Evolutionary conservation across 768 basidiomycete genomes (phyloP), one percentile per base, ranked within the genome.

Genomic region (Erythrobasidium yunnanense): DNA sequence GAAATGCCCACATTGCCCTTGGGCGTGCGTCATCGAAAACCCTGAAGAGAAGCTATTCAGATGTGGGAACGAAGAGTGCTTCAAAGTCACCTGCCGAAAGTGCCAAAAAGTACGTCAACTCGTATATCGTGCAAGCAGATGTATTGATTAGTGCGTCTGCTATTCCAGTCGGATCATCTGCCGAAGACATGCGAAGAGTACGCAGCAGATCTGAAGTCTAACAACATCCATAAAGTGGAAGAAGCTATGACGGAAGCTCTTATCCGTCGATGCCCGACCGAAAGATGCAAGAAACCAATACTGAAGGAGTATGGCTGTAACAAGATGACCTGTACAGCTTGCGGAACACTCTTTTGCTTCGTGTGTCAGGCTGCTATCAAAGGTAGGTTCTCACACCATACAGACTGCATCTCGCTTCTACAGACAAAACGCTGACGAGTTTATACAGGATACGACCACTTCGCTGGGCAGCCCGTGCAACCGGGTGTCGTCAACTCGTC

Each of bases 181-280:
- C 78, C 78, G 0, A 75, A 72, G 63, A 76, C 73, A 0, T 78
- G 78, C 69, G 72, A 71, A 49, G 76, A 78, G 66, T 72, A 74
- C 47, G 73, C 73, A 22, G 62, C 68, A 8, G 77, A 78, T 55
- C 55, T 71, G 18, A 76, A 76, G 52, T 70, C 77, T 7, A 70
- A 77, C 55, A 68, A 71, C 1, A 66, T 75, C 15, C 78, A 78
- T 60, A 63, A 68, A 2, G 73, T 79, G 32, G 77, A 77, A 70
- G 78, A 79, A 63, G 77, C 77, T n/a, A 79, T 79, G 78, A 74
- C 73, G 0, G 72, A 67, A 17, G 77, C 77, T 0, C 53, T 77
- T 3, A 71, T 77, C 25, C 67, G 77, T 5, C 68, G 67, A 18
- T 79, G 78, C 57, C 22, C 66, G n/a, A n/a, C n/a, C n/a, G n/a